Evolutionary conservation across 345 rosid species (phyloP).

Genomic region (Tarenaya hassleriana): DNA sequence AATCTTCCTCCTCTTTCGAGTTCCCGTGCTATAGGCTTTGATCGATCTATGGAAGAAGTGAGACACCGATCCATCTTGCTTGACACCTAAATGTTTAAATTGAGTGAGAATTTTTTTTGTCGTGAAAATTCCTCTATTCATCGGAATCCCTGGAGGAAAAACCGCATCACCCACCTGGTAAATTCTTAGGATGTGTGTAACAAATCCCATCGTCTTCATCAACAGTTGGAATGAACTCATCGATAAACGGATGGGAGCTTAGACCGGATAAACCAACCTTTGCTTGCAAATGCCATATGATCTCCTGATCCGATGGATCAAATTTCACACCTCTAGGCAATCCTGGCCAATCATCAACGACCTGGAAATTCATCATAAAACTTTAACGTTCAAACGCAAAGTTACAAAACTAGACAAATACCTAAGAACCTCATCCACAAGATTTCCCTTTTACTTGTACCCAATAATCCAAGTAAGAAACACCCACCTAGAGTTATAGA

Average conservation of each 20-base stretch:
- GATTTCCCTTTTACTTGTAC: background rate
- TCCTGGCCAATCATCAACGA: slow-evolving; percentile 65
- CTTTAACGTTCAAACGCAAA: background rate
- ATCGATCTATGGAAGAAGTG: slow-evolving; percentile 68
- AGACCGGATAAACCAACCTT: slow-evolving; percentile 39
- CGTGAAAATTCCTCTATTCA: background rate
- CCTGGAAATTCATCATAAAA: slow-evolving; percentile 32
- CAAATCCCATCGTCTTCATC: slow-evolving; percentile 83
- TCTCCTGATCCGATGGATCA: slow-evolving; percentile 76
- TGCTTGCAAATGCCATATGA: slow-evolving; percentile 63
- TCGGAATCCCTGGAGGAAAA: slow-evolving; percentile 4
- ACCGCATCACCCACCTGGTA: slow-evolving; percentile 45
- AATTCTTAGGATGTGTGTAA: slow-evolving; percentile 68
- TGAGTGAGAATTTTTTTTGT: slow-evolving; percentile 10
- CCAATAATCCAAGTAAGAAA: too few species aligned
- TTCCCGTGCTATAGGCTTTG: slow-evolving; percentile 83
- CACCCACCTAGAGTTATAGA: too few species aligned
- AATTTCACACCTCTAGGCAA: slow-evolving; percentile 72
- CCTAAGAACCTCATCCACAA: too few species aligned
- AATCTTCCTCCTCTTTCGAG: slow-evolving; percentile 88
- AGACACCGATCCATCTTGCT: slow-evolving; percentile 58
- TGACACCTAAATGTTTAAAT: slow-evolving; percentile 38
- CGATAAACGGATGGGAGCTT: slow-evolving; percentile 53
- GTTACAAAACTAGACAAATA: background rate
- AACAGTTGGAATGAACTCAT: slow-evolving; percentile 61